These are phyloP conservation scores for Comarum palustre DNA, from an alignment of 306 rosid species.

Conservation along the genomic window DNA sequence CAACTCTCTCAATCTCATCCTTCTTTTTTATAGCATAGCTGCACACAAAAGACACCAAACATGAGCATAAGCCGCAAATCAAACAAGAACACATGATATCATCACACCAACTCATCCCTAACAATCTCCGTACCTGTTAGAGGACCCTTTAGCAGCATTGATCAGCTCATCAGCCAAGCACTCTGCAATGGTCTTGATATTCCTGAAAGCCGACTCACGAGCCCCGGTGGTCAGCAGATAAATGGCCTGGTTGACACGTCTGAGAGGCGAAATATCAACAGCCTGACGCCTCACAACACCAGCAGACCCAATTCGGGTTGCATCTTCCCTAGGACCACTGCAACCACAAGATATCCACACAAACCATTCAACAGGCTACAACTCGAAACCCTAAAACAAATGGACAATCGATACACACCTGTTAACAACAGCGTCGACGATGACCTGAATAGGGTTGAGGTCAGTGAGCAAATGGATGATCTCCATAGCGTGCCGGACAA, in stretches of 20 bases:
- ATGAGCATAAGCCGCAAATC: background rate
- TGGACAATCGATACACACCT: background rate
- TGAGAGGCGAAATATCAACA: conserved; percentile 15
- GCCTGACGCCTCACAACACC: conserved; percentile 26
- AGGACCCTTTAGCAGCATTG: conserved; percentile 19
- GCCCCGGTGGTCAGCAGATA: conserved; percentile 17
- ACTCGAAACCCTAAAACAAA: background rate
- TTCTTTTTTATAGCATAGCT: conserved; percentile 23
- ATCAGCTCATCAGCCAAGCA: conserved; percentile 24
- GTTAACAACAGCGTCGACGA: conserved; percentile 15
- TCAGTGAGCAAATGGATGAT: conserved; percentile 25
- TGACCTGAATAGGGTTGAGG: conserved; percentile 10
- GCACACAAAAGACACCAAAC: background rate
- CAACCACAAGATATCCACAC: background rate
- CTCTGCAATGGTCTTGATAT: conserved; percentile 13
- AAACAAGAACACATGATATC: background rate
- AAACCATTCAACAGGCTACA: background rate
- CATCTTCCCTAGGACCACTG: conserved; percentile 23
- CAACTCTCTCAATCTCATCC: conserved; percentile 21
- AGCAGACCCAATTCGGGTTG: conserved; percentile 20
- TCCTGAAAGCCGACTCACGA: conserved; percentile 18
- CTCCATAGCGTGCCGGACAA: conserved; percentile 17
- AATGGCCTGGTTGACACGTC: conserved; percentile 23
- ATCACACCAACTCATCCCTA: background rate
- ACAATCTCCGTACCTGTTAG: conserved; percentile 2